Evolutionary conservation across 352 stramenopile genomes (phyloP), one percentile per base, ranked within the genome.

Genomic region (Globisporangium spiculum): DNA sequence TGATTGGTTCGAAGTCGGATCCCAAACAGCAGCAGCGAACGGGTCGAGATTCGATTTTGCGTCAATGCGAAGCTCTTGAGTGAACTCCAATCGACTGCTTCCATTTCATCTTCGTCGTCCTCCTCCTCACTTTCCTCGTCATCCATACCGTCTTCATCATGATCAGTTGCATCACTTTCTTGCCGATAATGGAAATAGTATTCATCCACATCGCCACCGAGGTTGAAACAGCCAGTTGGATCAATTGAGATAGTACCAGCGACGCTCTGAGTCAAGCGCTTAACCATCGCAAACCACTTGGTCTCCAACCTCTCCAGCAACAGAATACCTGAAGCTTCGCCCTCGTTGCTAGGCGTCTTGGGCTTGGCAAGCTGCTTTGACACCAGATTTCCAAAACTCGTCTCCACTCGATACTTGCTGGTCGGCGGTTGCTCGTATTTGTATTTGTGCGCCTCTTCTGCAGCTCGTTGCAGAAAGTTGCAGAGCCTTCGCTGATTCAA

Each of bases 301-400:
- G 62, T 62, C 67, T 90, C 77, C 1, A 90, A 26, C 5, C 56
- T 36, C 66, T 73, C 4, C 61, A 70, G 53, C 63, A 73, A 60
- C 63, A 60, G 22, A 44, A 46, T 53, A 76, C 62, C 60, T 44
- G 27, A 48, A 16, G n/a, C 60, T 14, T 60, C 55, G 9, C 22
- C 12, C 1, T 16, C 46, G 34, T 6, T 38, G 1, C 0, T 52
- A 1, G 20, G 24, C 10, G 46, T 7, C 18, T 26, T 46, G 0
- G 70, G 41, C 9, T 55, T 66, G 26, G 67, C 36, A 32, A 77
- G 70, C 12, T 71, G 68, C 12, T 63, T 67, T 14, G 86, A 92
- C 3, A 93, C 72, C 24, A 65, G 30, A 46, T 93, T 93, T 1
- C 79, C 84, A 52, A 93, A 93, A 9, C 80, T 86, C 5, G 79